A percentile compares a stretch with the other conserved stretches of the same genome.
Conservation (phyloP, 148 eudicot species). For the Dianthus caryophyllus region DNA sequence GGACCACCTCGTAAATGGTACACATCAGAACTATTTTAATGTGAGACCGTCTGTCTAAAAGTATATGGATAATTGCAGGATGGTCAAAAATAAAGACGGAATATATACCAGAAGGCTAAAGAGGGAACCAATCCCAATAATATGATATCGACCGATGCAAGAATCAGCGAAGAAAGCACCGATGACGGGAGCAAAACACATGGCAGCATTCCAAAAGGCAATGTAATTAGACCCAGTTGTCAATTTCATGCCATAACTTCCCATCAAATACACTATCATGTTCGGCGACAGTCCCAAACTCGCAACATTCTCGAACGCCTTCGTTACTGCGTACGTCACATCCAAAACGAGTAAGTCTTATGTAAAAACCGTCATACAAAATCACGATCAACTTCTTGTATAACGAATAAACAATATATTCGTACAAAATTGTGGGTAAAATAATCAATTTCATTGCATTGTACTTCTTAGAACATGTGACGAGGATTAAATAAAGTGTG, state of each 20-base stretch:
- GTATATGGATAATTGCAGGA: background rate
- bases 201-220: slow-evolving; percentile 47
- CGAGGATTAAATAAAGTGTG: too few species aligned
- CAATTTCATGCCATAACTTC: slow-evolving; percentile 40
- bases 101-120: slow-evolving; percentile 39
- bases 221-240: slow-evolving; percentile 43
- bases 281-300: slow-evolving; percentile 49
- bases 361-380: too few species aligned
- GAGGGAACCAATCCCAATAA: slow-evolving; percentile 50
- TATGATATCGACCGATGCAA: slow-evolving; percentile 41
- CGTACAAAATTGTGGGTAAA: too few species aligned
- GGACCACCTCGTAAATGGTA: too few species aligned
- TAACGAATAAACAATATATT: too few species aligned
- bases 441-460: too few species aligned
- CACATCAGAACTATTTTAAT: too few species aligned
- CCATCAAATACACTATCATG: slow-evolving; percentile 54
- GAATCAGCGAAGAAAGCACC: slow-evolving; percentile 53
- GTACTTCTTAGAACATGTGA: too few species aligned
- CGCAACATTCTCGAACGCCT: slow-evolving; percentile 50
- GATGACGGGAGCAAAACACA: slow-evolving; percentile 41
- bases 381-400: too few species aligned
- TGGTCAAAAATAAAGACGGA: background rate
- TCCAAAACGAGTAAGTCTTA: background rate
- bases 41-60: too few species aligned
- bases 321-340: slow-evolving; percentile 33